These are phyloP conservation scores for Limnanthes douglasii DNA, from an alignment of 345 rosid species.

Conservation along the genomic window DNA sequence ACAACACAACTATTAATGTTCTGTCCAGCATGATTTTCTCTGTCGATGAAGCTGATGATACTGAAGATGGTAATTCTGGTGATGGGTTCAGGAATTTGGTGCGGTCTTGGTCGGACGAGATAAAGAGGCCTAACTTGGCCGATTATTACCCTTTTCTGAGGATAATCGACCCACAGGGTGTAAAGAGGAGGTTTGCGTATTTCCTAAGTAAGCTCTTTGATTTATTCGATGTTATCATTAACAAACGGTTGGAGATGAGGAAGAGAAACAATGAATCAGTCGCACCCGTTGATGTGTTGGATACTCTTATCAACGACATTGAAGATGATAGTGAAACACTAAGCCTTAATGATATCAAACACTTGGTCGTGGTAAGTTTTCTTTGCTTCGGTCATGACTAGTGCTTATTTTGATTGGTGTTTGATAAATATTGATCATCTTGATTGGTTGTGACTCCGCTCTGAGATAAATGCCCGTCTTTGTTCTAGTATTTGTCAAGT, in stretches of 20 bases:
- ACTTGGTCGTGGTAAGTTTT: constrained; percentile 13
- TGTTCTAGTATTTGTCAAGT: too few species aligned
- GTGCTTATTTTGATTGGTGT: too few species aligned
- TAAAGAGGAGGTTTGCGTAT: constrained; percentile 19
- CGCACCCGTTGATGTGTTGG: too few species aligned
- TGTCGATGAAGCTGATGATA: constrained; percentile 10
- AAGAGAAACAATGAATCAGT: constrained; percentile 9
- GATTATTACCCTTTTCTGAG: constrained; percentile 55
- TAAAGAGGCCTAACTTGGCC: constrained; percentile 45
- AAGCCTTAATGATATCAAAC: too few species aligned
- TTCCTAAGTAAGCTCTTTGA: background rate
- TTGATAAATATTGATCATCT: too few species aligned
- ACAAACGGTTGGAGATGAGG: constrained; percentile 9
- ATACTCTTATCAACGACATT: constrained; percentile 6
- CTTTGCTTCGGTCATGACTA: too few species aligned
- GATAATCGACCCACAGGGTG: constrained; percentile 60
- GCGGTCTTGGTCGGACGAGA: constrained; percentile 8
- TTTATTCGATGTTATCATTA: constrained; percentile 6
- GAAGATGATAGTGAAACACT: constrained; percentile 3
- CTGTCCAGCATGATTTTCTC: too few species aligned
- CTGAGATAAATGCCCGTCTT: too few species aligned
- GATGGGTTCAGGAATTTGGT: constrained; percentile 11
- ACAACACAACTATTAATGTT: constrained; percentile 7
- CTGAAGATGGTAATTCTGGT: constrained; percentile 4
- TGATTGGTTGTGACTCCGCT: too few species aligned